Evolutionary conservation across 2,329 filamentous ascomycete genomes (phyloP), one percentile per base, ranked within the genome.

Genomic region (Gliomastix tumulicola): DNA sequence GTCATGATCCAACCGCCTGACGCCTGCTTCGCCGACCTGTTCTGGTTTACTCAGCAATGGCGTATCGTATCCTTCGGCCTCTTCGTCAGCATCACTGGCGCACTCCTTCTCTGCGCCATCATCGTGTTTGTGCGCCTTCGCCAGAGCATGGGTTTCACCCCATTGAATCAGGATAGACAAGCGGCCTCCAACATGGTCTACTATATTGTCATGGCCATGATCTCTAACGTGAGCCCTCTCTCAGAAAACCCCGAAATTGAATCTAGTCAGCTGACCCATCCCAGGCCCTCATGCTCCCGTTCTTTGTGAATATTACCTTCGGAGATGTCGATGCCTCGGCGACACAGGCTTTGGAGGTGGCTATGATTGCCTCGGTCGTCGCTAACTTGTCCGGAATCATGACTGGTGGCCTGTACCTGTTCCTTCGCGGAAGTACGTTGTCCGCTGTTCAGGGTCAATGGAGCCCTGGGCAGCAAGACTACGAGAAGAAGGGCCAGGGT

Each of bases 131-230:
- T 72, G 27, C 74, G 71, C 41, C 60, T 86, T 18, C 70, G 69
- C 44, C 68, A 66, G 22, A 70, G 68, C 40, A 59, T 66, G 12
- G 63, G 66, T 13, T n/a, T n/a, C n/a, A n/a, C n/a, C n/a, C n/a
- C n/a, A n/a, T n/a, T n/a, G n/a, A 13, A n/a, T n/a, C n/a, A n/a
- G n/a, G 76, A 84, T 53, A 65, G 81, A 32, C 69, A 78, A 39
- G 67, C 75, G 22, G 80, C 81, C 5, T 84, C 80, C 7, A 68
- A 77, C 41, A 84, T 84, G 76, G 74, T 82, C 10, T 85, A 82
- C 52, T 84, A 81, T 50, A 62, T 83, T 43, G 55, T 69, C 3
- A 53, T 82, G 36, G 75, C 68, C 13, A 60, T 77, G 37, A 55
- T 74, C 34, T 76, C 69, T 37, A 76, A 70, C 51, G 79, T 83